These are phyloP conservation scores for Microstegium vimineum DNA, from an alignment of 176 grass and related monocot genomes.

Conservation along the genomic window DNA sequence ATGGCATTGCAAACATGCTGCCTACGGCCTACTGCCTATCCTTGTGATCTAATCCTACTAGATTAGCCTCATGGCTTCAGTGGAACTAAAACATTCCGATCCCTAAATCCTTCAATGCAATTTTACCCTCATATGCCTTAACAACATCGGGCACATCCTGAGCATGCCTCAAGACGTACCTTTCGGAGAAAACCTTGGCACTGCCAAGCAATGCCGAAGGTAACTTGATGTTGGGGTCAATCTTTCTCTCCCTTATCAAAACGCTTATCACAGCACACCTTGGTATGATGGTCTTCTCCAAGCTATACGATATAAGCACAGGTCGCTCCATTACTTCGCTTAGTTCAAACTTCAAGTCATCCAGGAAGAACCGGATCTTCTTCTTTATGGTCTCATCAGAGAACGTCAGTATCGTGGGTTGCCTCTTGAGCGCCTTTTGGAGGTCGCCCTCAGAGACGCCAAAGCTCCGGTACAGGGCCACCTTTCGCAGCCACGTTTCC, in stretches of 20 bases:
- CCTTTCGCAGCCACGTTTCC: slow-evolving; percentile 30
- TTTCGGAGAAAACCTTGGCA: not conserved
- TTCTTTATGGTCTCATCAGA: slow-evolving; percentile 18
- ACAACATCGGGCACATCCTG: slow-evolving; percentile 42
- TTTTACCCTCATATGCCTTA: slow-evolving; percentile 36
- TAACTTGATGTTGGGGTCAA: not conserved
- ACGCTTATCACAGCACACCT: slow-evolving; percentile 44
- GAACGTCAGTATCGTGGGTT: not conserved
- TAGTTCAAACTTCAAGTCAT: slow-evolving; percentile 26
- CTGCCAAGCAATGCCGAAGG: not conserved
- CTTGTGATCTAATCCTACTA: not conserved
- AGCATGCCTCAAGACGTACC: slow-evolving; percentile 18
- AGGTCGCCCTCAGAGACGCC: slow-evolving; percentile 30
- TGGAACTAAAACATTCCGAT: not conserved
- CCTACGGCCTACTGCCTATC: not conserved
- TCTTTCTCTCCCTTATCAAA: slow-evolving; percentile 37
- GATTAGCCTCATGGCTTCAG: not conserved
- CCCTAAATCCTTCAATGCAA: slow-evolving; percentile 36
- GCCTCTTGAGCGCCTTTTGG: slow-evolving; percentile 19
- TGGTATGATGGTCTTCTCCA: slow-evolving; percentile 45
- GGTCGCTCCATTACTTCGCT: slow-evolving; percentile 4
- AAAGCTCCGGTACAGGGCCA: slow-evolving; percentile 35
- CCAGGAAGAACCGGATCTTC: slow-evolving; percentile 22
- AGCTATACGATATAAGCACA: not conserved
- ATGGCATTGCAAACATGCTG: not conserved